phyloP scores from a whole-genome alignment of 371 early-diverging fungal species.

The Mortierella sp. region DNA sequence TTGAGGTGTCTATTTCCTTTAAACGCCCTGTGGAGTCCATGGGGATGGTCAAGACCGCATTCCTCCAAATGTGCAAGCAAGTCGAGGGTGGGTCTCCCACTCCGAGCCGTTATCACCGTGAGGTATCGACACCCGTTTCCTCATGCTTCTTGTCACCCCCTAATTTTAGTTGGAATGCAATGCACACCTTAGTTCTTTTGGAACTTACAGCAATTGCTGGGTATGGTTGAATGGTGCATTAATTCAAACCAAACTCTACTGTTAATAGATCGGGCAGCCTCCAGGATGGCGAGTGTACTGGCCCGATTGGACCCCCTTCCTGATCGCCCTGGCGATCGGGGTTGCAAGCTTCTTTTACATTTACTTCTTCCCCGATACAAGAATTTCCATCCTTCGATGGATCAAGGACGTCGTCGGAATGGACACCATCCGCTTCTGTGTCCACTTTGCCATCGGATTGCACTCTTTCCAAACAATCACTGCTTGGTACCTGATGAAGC shows the following conservation, averaged over 20 bases:
- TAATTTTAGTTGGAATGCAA: too few species aligned
- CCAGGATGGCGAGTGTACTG: constrained; percentile 30
- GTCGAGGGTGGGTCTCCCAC: constrained; percentile 4
- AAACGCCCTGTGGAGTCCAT: constrained; percentile 6
- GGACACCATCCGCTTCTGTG: constrained; percentile 13
- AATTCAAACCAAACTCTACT: too few species aligned
- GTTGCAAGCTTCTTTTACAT: constrained; percentile 22
- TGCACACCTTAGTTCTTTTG: too few species aligned
- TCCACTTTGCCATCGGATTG: constrained; percentile 27
- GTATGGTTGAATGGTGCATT: too few species aligned
- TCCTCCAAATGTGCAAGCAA: constrained; percentile 7
- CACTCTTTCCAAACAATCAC: constrained; percentile 36
- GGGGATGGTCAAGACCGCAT: constrained; percentile 3
- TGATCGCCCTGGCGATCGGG: constrained; percentile 23
- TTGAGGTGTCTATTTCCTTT: constrained; percentile 13
- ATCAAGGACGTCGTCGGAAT: constrained; percentile 6
- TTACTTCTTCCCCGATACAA: constrained; percentile 30
- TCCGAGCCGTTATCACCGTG: constrained; percentile 8
- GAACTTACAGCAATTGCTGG: too few species aligned
- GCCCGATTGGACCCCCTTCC: constrained; percentile 33
- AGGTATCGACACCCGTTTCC: too few species aligned
- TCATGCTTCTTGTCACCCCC: too few species aligned
- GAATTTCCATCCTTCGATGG: constrained; percentile 15
- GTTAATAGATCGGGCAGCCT: constrained; percentile 40
- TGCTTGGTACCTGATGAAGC: constrained; percentile 28